Evolutionary conservation across 139 green algal species (phyloP), one percentile per base, ranked within the genome.

Genomic region (Cymbomonas tetramitiformis): DNA sequence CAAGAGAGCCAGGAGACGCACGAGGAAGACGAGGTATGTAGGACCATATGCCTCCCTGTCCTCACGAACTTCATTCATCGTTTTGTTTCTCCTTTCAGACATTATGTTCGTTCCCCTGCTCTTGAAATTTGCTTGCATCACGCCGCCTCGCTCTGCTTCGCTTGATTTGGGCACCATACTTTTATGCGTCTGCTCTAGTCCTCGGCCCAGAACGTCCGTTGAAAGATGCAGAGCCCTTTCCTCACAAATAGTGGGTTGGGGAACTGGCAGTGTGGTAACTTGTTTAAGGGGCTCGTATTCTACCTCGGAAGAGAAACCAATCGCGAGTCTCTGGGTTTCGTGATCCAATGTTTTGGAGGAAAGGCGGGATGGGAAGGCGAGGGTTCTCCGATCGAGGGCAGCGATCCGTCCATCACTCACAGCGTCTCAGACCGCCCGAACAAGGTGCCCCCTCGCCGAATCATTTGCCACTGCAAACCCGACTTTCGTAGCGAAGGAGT

Each of bases 301-400:
- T 97, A 90, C 64, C 72, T 99, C 38, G 80, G 78, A 12, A 58
- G 70, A n/a, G 69, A 80, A 56, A 80, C 91, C 39, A 87, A 89
- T 0, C 57, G 79, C 0, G 91, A 99, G 68, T 67, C 81, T 38
- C 78, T 97, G n/a, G 53, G 94, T 48, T 78, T 98, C 25, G 75
- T 95, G 2, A 86, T 98, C 31, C 70, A 79, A 36, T 69, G 86
- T 4, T 95, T 97, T 80, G 92, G 92, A 9, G 92, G 92, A 26
- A 58, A 56, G 26, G 89, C 70, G 19, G 79, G 65, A 1, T 99
- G 90, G 90, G 81, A 86, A 0, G 92, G 91, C 15, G 79, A 94
- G 54, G 91, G 85, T 0, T 87, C 83, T 0, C 85, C 89, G 3
- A 43, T 84, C 15, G 24, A 39, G 0, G 58, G n/a, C 4, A 46